phyloP scores from a whole-genome alignment of 345 rosid genomes.

The Aquilaria yunnanensis region DNA sequence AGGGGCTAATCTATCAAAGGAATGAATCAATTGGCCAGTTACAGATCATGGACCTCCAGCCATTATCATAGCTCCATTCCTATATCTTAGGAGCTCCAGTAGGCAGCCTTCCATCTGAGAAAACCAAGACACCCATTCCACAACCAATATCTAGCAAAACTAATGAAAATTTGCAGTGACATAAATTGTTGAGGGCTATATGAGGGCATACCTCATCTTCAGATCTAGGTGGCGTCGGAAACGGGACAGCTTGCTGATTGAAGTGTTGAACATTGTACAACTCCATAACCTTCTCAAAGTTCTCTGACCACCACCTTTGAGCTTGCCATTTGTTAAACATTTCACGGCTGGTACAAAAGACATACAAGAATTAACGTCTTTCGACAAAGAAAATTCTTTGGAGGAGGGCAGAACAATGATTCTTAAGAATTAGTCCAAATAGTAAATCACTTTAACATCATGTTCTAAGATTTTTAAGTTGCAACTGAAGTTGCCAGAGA shows the following conservation, averaged over 20 bases:
- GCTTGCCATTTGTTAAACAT: conserved; percentile 97
- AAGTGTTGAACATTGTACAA: conserved; percentile 81
- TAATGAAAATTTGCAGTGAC: not conserved
- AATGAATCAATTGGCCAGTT: too few relatives aligned
- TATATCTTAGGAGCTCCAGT: too few relatives aligned
- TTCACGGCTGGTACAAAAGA: conserved; percentile 62
- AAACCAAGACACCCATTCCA: not conserved
- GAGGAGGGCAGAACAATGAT: conserved; percentile 2
- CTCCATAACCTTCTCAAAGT: conserved; percentile 88
- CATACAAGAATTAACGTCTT: not conserved
- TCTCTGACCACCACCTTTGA: conserved; percentile 97
- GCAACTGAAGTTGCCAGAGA: too few relatives aligned
- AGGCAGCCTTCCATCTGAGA: too few relatives aligned
- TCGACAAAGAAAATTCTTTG: not conserved
- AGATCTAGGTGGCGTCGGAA: conserved; percentile 60
- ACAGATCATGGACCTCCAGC: too few relatives aligned
- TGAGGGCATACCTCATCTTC: conserved; percentile 66
- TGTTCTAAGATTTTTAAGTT: too few relatives aligned
- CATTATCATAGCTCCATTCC: too few relatives aligned
- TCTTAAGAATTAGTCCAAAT: not conserved
- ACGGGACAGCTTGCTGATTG: conserved; percentile 63
- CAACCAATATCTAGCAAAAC: not conserved
- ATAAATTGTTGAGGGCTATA: not conserved
- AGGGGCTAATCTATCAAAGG: too few relatives aligned
- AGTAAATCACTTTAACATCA: not conserved